A percentile compares a stretch with the other conserved stretches of the same genome.
These are phyloP conservation scores for Haplosporangium gracile DNA, from an alignment of 192 early-diverging fungal genomes.

Conservation along the genomic window DNA sequence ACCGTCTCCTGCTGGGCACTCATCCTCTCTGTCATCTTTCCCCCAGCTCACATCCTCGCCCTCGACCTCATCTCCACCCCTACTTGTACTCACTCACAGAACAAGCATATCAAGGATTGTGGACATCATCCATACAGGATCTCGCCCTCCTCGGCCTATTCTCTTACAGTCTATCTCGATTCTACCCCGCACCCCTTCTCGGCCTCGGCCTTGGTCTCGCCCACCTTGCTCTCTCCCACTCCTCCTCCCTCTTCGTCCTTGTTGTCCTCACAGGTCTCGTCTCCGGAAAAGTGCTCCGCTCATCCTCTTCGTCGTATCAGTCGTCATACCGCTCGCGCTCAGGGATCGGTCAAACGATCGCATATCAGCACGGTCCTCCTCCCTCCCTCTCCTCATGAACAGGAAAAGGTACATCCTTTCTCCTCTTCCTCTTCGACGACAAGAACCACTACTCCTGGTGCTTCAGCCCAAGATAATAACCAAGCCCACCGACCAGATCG, in stretches of 20 bases:
- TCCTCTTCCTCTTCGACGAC: neutral
- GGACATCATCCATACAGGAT: neutral
- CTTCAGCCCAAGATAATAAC: neutral
- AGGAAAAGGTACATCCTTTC: neutral
- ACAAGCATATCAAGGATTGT: neutral
- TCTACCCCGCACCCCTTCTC: neutral
- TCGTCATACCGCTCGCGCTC: neutral
- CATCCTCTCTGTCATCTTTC: conserved; percentile 47
- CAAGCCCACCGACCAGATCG: neutral
- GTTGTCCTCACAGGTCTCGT: neutral
- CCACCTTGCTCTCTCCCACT: neutral
- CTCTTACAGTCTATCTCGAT: conserved; percentile 32
- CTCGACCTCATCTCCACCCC: neutral
- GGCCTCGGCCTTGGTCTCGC: conserved; percentile 6
- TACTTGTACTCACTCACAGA: neutral
- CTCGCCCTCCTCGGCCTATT: neutral
- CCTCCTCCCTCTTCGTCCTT: neutral
- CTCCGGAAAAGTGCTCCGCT: neutral
- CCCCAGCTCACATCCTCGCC: conserved; percentile 20
- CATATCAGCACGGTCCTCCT: neutral
- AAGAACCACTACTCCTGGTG: neutral
- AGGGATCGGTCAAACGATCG: neutral
- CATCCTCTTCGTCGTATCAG: neutral
- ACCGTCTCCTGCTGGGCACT: conserved; percentile 54
- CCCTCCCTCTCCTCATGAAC: neutral